Base-by-base conservation (phyloP, 176 grass and related monocot species). In the Hyparrhenia diplandra region DNA sequence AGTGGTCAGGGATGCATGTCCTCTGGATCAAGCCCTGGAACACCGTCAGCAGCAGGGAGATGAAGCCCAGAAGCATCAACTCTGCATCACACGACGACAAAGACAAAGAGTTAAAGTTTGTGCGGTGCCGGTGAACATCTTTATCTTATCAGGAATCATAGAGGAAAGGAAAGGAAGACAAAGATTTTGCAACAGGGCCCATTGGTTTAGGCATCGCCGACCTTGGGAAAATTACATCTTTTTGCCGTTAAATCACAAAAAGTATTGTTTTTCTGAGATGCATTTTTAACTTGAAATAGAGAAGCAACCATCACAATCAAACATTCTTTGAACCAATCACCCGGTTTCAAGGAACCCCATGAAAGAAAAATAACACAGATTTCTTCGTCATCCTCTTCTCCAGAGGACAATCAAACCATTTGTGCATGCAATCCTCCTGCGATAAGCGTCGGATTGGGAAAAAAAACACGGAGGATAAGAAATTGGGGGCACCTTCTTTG, bases 21-120 rank as follows among this genome's bases (percentile, higher is more conserved):
- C n/a, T n/a, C n/a, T n/a, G n/a, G n/a, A n/a, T n/a, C n/a, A 37
- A 25, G 18, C 86, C 86, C 79, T 98, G 92, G 78, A 89, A 89
- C 68, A 98, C 95, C 79, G 92, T 98, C 18, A 98, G 83, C 75
- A 98, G 82, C 40, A 98, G 82, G 37, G 95, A 98, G 78, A 98
- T 94, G 84, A 98, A 98, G 16, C 95, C 95, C 11, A 94, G 87
- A 76, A 94, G 88, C 95, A 98, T 98, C 78, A 98, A 73, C 73
- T 98, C 95, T 94, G 87, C 83, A 90, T 32, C n/a, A 16, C 77
- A 36, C 17, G 66, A 75, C 28, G 8, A 45, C 21, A 77, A 69
- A 42, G 7, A 69, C 13, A 85, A 75, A n/a, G n/a, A n/a, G n/a
- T n/a, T n/a, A n/a, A n/a, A n/a, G n/a, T n/a, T n/a, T 12, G 37